These are phyloP conservation scores for Aspergillus piperis DNA, from an alignment of 2,329 filamentous ascomycete genomes.

Conservation along the genomic window DNA sequence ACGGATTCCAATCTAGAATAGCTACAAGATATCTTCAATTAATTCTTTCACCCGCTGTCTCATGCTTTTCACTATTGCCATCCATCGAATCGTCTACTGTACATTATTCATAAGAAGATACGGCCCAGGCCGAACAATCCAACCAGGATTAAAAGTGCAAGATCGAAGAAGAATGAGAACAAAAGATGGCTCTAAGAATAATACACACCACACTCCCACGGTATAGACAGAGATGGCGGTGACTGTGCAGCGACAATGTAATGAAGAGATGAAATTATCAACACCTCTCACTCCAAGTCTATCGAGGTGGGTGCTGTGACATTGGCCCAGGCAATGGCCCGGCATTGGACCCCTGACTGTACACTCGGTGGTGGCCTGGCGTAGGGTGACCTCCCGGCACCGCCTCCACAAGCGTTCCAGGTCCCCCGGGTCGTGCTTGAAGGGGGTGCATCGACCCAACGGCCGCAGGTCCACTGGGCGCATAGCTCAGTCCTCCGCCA, in stretches of 20 bases:
- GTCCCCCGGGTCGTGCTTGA: constrained; percentile 30
- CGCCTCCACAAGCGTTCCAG: constrained; percentile 27
- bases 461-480: constrained; percentile 25
- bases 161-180: background rate
- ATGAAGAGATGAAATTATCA: background rate
- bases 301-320: constrained; percentile 32
- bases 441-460: constrained; percentile 29
- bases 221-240: background rate
- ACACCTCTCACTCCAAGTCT: constrained; percentile 7
- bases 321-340: constrained; percentile 30
- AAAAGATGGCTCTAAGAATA: background rate
- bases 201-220: background rate
- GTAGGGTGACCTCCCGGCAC: constrained; percentile 22
- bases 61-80: background rate
- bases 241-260: background rate
- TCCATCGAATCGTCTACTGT: constrained; percentile 24
- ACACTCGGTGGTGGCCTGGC: constrained; percentile 38
- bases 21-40: background rate
- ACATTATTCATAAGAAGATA: constrained; percentile 15
- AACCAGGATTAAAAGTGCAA: background rate
- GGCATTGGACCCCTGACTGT: constrained; percentile 39
- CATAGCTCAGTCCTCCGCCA: constrained; percentile 33
- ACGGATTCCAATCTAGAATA: background rate
- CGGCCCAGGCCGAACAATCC: background rate
- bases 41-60: background rate